Percentiles rank a stretch among this genome's conserved stretches.
Evolutionary conservation across 192 early-diverging fungal genomes (phyloP).

Genomic region (Rhizophagus clarus): DNA sequence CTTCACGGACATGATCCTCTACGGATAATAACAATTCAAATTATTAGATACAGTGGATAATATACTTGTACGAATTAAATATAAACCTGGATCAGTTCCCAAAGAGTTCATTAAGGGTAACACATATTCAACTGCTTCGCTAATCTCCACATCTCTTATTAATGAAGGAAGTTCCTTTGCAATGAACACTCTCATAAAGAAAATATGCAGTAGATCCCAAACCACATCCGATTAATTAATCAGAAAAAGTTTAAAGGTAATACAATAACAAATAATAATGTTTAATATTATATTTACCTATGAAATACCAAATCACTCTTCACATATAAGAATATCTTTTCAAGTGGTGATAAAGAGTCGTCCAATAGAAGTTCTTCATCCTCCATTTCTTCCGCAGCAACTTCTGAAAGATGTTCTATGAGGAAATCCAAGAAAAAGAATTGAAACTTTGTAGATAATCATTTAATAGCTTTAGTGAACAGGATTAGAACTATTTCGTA

Average conservation of each 20-base stretch:
- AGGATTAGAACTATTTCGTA: too few species aligned
- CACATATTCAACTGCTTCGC: conserved; percentile 44
- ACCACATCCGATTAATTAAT: neutral
- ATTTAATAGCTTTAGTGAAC: neutral
- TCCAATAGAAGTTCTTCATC: conserved; percentile 37
- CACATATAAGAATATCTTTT: conserved; percentile 39
- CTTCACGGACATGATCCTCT: conserved; percentile 48
- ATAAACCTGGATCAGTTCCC: conserved; percentile 38
- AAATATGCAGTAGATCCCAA: conserved; percentile 4
- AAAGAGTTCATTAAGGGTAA: conserved; percentile 42
- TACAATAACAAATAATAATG: neutral
- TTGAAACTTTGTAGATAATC: neutral
- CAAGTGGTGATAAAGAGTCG: conserved; percentile 40
- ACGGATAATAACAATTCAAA: neutral
- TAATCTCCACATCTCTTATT: conserved; percentile 37
- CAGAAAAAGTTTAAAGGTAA: neutral
- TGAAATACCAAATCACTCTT: conserved; percentile 42
- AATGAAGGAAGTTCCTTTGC: conserved; percentile 43
- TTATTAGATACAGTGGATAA: neutral
- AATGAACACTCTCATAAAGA: conserved; percentile 42
- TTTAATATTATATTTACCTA: conserved; percentile 33
- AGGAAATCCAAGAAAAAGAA: conserved; percentile 23
- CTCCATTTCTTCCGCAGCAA: conserved; percentile 33
- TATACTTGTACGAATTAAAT: neutral
- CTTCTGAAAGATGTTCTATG: conserved; percentile 10